Evolutionary conservation across 2,329 filamentous ascomycete species (phyloP), one percentile per base, ranked within the genome.

Genomic region (Rutstroemia sp.): DNA sequence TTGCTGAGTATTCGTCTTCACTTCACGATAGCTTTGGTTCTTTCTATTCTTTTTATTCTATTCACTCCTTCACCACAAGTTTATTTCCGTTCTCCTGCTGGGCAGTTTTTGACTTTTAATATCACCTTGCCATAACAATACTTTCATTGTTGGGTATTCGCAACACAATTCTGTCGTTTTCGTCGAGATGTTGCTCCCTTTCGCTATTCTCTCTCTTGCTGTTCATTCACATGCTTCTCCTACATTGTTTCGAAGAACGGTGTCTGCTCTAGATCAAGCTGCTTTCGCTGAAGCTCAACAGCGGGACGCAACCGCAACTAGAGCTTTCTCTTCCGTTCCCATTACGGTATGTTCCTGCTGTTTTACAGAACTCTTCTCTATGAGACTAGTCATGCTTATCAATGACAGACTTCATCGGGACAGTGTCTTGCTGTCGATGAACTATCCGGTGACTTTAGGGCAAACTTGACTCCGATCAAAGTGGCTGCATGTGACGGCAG

Each of bases 361-460:
- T 7, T 21, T 10, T 49, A 23, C 12, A 3, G 37, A 18, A 4
- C 16, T 9, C 14, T 3, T 54, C 18, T 50, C 25, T n/a, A 14
- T 10, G 1, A 19, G 39, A 18, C 16, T n/a, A 42, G 16, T 19
- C n/a, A 42, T 42, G 39, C n/a, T 42, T 42, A n/a, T 42, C 39
- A 18, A 19, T 25, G 2, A 16, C 30, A 57, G 55, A 54, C 55
- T 18, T 71, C 71, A 3, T 68, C 70, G 48, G 72, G 72, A 10
- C 66, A 70, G 58, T 77, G 74, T 55, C 69, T 77, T 51, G 72
- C 71, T 59, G 72, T 76, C 39, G 71, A 77, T 58, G 66, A 72
- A 54, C 66, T 73, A n/a, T 74, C 74, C 2, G 74, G 74, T 7
- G 74, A 77, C 58, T 76, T 75, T 61, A 69, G 74, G 50, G 70